phyloP scores from a whole-genome alignment of 108 stramenopile genomes.

The Discostella stelligeroides region DNA sequence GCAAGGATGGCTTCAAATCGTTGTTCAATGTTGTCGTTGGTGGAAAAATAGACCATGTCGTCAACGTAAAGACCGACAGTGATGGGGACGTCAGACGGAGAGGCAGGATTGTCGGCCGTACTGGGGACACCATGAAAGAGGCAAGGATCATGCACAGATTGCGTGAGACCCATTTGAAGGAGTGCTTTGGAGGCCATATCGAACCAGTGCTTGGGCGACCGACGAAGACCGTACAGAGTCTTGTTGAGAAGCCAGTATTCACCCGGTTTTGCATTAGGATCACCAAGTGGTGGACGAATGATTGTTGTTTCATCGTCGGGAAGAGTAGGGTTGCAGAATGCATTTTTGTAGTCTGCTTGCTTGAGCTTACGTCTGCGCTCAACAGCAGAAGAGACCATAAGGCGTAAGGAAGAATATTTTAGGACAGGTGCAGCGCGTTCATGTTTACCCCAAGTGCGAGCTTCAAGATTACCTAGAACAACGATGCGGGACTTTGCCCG shows the following conservation, averaged over 20 bases:
- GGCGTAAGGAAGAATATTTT: neutral
- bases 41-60: conserved; percentile 29
- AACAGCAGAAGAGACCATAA: conserved; percentile 7
- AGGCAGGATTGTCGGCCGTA: neutral
- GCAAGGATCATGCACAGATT: conserved; percentile 15
- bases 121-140: neutral
- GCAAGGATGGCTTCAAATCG: neutral
- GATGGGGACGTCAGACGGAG: conserved; percentile 1
- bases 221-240: conserved; percentile 23
- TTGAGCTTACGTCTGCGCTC: neutral
- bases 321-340: conserved; percentile 21
- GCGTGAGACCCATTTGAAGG: conserved; percentile 2
- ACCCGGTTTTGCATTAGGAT: neutral
- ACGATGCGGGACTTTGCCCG: conserved; percentile 20
- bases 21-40: conserved; percentile 5
- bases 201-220: conserved; percentile 27
- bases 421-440: conserved; percentile 24
- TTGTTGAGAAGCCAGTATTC: conserved; percentile 12
- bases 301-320: conserved; percentile 9
- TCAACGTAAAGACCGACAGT: conserved; percentile 25
- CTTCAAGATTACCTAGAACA: conserved; percentile 24
- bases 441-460: conserved; percentile 5
- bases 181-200: neutral
- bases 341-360: conserved; percentile 35
- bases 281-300: neutral